A percentile compares a stretch with the other conserved stretches of the same genome.
Conservation (phyloP, 805 yeast genomes). For the Metschnikowia gruessii region DNA sequence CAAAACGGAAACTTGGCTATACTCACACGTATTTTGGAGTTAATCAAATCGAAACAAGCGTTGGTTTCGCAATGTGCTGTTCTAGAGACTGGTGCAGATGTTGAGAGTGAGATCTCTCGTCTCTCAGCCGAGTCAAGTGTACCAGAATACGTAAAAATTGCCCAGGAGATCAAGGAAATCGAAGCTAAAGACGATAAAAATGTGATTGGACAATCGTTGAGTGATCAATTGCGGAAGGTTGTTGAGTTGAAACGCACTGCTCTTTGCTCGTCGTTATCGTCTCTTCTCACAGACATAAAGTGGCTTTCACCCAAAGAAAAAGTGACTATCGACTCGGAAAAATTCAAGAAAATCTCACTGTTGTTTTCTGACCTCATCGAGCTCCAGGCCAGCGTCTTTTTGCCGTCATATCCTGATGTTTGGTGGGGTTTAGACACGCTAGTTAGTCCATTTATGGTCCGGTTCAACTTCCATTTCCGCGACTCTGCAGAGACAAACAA, state of each 20-base stretch:
- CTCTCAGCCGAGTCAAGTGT: constrained; percentile 4
- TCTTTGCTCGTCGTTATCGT: constrained; percentile 15
- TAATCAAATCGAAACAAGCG: not conserved
- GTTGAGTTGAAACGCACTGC: constrained; percentile 2
- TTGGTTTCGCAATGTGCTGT: constrained; percentile 1
- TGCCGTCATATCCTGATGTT: constrained; percentile 33
- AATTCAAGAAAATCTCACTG: constrained; percentile 9
- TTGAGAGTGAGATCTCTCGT: constrained; percentile 5
- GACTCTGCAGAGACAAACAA: constrained; percentile 56
- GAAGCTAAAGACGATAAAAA: not conserved
- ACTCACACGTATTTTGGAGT: constrained; percentile 5
- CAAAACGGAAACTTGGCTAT: constrained; percentile 7
- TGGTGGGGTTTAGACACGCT: constrained; percentile 53
- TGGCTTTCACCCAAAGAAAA: constrained; percentile 25
- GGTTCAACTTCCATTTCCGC: constrained; percentile 62
- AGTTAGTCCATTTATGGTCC: constrained; percentile 42
- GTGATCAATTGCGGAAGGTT: not conserved
- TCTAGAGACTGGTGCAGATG: constrained; percentile 4
- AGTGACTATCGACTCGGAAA: constrained; percentile 14
- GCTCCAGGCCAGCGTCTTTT: constrained; percentile 31
- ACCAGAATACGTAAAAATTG: constrained; percentile 13
- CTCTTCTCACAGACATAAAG: constrained; percentile 17
- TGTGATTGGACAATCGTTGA: constrained; percentile 4
- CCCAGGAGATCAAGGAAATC: constrained; percentile 5
- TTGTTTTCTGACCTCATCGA: constrained; percentile 21